These are phyloP conservation scores for Heterobasidion occidentale DNA, from an alignment of 1,284 basidiomycete genomes.

Conservation along the genomic window DNA sequence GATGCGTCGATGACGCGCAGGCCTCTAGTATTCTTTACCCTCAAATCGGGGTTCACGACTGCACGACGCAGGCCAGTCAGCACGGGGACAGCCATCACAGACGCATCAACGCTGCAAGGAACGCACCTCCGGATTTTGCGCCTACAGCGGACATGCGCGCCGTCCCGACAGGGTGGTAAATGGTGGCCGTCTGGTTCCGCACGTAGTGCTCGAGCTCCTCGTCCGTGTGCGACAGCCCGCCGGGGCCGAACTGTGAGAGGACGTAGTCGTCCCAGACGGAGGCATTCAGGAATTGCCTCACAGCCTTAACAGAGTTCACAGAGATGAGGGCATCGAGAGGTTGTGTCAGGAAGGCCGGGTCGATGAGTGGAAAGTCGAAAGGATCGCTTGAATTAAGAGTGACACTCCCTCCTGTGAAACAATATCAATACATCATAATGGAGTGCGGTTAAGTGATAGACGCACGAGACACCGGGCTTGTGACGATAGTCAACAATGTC, in stretches of 20 bases:
- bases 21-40: background rate
- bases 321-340: conserved; percentile 28
- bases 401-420: conserved; percentile 29
- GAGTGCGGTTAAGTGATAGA: background rate
- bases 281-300: background rate
- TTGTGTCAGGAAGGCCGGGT: conserved; percentile 25
- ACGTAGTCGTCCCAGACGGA: background rate
- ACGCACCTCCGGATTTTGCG: background rate
- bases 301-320: conserved; percentile 23
- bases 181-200: too few species aligned
- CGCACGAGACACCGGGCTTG: background rate
- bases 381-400: conserved; percentile 26
- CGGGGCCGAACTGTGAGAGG: background rate
- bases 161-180: background rate
- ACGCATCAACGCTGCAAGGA: background rate
- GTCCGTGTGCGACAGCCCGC: background rate
- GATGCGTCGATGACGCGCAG: background rate
- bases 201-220: background rate
- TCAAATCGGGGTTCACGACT: background rate
- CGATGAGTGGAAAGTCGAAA: conserved; percentile 30
- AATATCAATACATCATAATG: too few species aligned
- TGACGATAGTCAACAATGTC: background rate
- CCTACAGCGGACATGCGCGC: background rate
- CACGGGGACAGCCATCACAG: background rate
- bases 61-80: background rate